Conservation (phyloP, 225 moss, liverwort and hornwort genomes). For the Antitrichia curtipendula region DNA sequence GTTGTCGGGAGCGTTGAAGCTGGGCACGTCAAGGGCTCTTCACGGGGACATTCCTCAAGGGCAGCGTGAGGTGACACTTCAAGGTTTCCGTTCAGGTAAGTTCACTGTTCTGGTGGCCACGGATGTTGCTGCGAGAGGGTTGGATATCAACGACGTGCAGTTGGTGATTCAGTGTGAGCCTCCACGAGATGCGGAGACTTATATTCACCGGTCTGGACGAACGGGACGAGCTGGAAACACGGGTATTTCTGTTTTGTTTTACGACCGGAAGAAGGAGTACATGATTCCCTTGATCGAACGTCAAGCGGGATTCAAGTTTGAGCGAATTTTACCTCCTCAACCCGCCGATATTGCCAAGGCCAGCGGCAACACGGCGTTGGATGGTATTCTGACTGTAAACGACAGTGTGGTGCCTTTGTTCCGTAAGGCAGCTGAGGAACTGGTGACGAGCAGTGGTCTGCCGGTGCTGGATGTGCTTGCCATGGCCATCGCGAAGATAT, state of each 20-base stretch:
- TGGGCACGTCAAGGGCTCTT: slow-evolving; percentile 45
- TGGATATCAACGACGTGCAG: slow-evolving; percentile 89
- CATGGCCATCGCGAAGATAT: slow-evolving; percentile 70
- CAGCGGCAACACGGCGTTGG: slow-evolving; percentile 20
- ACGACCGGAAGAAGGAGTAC: slow-evolving; percentile 75
- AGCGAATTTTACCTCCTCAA: slow-evolving; percentile 60
- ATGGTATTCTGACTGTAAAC: slow-evolving; percentile 41
- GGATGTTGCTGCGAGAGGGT: slow-evolving; percentile 84
- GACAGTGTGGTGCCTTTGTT: slow-evolving; percentile 67
- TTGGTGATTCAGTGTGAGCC: slow-evolving; percentile 32
- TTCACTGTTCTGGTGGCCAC: slow-evolving; percentile 82
- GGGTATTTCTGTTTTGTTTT: slow-evolving; percentile 79
- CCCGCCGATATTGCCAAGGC: slow-evolving; percentile 49
- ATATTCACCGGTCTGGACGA: slow-evolving; percentile 93
- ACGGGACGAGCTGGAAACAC: slow-evolving; percentile 88
- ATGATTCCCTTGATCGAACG: slow-evolving; percentile 75
- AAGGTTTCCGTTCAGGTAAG: slow-evolving; percentile 61
- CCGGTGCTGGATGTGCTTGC: slow-evolving; percentile 58
- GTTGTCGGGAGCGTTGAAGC: slow-evolving; percentile 15
- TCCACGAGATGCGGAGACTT: slow-evolving; percentile 64
- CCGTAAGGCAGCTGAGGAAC: slow-evolving; percentile 43
- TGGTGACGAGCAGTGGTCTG: slow-evolving; percentile 48
- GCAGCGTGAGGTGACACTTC: slow-evolving; percentile 67
- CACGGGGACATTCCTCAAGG: slow-evolving; percentile 81
- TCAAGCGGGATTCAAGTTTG: slow-evolving; percentile 33